Conservation (phyloP, 2,329 filamentous ascomycete species). For the Diaporthe helianthi region DNA sequence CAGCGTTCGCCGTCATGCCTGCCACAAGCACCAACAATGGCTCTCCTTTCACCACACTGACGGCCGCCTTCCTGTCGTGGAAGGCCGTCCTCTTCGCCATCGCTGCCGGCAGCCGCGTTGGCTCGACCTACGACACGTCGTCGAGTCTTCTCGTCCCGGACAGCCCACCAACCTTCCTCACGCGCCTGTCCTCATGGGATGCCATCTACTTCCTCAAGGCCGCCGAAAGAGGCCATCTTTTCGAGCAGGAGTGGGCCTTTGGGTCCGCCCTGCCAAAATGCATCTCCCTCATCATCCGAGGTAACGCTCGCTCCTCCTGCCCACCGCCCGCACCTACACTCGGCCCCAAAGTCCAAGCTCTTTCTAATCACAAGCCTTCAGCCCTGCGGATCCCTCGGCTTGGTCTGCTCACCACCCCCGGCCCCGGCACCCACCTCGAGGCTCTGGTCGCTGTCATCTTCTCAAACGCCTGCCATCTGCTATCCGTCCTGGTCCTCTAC, state of each 20-base stretch:
- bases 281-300: constrained; percentile 45
- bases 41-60: constrained; percentile 38
- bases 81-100: constrained; percentile 71
- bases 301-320: constrained; percentile 24
- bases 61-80: constrained; percentile 65
- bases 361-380: constrained; percentile 37
- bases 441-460: constrained; percentile 68
- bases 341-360: not conserved
- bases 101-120: constrained; percentile 58
- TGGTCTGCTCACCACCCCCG: constrained; percentile 9
- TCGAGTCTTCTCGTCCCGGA: constrained; percentile 54
- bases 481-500: constrained; percentile 77
- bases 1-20: constrained; percentile 12
- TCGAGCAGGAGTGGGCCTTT: constrained; percentile 89
- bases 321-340: constrained; percentile 27
- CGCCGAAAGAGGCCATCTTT: constrained; percentile 69
- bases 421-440: constrained; percentile 39
- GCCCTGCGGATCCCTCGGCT: constrained; percentile 26
- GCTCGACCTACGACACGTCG: constrained; percentile 81
- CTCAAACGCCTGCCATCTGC: constrained; percentile 76
- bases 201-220: constrained; percentile 76
- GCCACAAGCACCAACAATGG: not conserved
- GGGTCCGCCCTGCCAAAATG: constrained; percentile 57
- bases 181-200: constrained; percentile 78
- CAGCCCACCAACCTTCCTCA: constrained; percentile 47